These are phyloP conservation scores for Aphanomyces cochlioides DNA, from an alignment of 352 stramenopile species.

Conservation along the genomic window DNA sequence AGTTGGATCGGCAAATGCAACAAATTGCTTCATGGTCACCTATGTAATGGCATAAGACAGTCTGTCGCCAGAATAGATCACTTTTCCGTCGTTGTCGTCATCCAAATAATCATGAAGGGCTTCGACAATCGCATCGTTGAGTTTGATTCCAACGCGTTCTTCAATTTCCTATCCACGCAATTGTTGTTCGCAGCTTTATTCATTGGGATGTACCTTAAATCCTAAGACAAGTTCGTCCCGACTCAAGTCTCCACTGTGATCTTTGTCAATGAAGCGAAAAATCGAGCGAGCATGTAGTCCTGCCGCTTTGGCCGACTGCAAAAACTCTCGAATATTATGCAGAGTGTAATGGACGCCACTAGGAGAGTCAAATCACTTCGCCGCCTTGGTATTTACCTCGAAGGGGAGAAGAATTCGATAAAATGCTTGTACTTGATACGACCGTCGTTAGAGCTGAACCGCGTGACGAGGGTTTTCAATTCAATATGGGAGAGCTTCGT, in stretches of 20 bases:
- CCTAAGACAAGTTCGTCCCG: conserved; percentile 14
- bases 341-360: conserved; percentile 2
- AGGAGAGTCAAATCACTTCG: not conserved
- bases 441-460: not conserved
- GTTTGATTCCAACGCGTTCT: conserved; percentile 3
- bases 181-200: too few species aligned
- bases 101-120: conserved; percentile 18
- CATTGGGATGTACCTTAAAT: not conserved
- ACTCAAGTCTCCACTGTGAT: conserved; percentile 16
- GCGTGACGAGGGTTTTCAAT: conserved; percentile 10
- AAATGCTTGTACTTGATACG: conserved; percentile 22
- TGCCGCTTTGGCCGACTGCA: conserved; percentile 12
- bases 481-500: conserved; percentile 18
- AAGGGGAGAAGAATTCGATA: conserved; percentile 17
- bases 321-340: conserved; percentile 12
- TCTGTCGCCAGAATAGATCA: not conserved
- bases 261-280: conserved; percentile 26
- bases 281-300: conserved; percentile 15
- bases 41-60: not conserved
- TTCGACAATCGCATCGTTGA: conserved; percentile 9
- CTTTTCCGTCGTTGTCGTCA: conserved; percentile 14
- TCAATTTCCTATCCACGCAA: conserved; percentile 8
- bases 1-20: conserved; percentile 13
- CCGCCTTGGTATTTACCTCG: not conserved
- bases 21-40: conserved; percentile 17